phyloP scores from a whole-genome alignment of 306 rosid species.

The Quercus cerris region DNA sequence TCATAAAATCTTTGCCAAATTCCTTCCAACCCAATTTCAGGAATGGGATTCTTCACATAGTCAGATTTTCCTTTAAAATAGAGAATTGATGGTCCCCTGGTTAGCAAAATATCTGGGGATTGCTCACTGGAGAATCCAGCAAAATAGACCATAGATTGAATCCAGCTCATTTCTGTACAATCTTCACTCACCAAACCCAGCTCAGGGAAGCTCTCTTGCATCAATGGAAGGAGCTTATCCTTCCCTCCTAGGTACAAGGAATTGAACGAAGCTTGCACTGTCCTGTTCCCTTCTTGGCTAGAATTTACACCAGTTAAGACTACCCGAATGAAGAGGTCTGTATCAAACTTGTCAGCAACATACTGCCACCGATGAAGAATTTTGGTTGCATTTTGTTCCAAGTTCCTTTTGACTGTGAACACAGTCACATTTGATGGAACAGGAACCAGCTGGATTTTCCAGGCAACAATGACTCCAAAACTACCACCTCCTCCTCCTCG shows the following conservation, averaged over 20 bases:
- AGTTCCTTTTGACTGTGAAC: slow-evolving; percentile 32
- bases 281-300: not conserved
- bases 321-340: too few species aligned
- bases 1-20: slow-evolving; percentile 44
- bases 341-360: slow-evolving; percentile 32
- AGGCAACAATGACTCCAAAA: slow-evolving; percentile 53
- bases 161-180: slow-evolving; percentile 59
- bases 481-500: slow-evolving; percentile 77
- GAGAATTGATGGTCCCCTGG: too few species aligned
- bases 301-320: too few species aligned
- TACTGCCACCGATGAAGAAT: slow-evolving; percentile 54
- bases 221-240: slow-evolving; percentile 25
- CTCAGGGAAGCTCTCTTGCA: slow-evolving; percentile 51
- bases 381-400: slow-evolving; percentile 45
- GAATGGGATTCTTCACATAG: slow-evolving; percentile 48
- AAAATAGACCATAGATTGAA: slow-evolving; percentile 52
- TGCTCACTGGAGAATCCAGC: too few species aligned
- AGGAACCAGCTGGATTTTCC: slow-evolving; percentile 54
- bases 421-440: slow-evolving; percentile 61
- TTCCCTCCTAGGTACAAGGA: slow-evolving; percentile 51
- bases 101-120: too few species aligned
- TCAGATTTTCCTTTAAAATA: slow-evolving; percentile 69
- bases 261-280: slow-evolving; percentile 18
- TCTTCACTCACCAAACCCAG: slow-evolving; percentile 44
- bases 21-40: slow-evolving; percentile 35